A percentile compares a stretch with the other conserved stretches of the same genome.
Conservation (phyloP, 345 rosid species). For the Gossypium herbaceum region DNA sequence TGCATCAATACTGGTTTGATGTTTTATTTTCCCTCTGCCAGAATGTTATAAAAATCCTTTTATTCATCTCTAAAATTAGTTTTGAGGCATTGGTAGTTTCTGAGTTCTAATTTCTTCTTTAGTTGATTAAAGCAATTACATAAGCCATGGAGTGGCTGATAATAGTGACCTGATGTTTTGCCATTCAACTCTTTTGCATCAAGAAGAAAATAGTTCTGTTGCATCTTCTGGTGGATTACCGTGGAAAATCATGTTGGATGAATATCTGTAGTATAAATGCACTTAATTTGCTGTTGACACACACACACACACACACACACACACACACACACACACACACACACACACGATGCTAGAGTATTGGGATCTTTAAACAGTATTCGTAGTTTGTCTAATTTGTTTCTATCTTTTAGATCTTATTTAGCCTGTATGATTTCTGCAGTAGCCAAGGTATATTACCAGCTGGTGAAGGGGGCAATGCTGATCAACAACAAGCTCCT, state of each 20-base stretch:
- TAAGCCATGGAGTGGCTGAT: background rate
- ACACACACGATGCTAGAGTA: background rate
- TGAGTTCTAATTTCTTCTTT: background rate
- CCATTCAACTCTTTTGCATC: background rate
- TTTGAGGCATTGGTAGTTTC: background rate
- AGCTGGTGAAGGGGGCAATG: conserved; percentile 32
- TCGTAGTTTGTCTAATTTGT: background rate
- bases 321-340: background rate
- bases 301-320: background rate
- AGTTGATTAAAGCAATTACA: background rate
- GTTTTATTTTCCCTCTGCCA: background rate
- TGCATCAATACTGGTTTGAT: background rate
- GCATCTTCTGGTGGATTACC: background rate
- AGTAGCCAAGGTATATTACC: conserved; percentile 41
- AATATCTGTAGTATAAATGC: background rate
- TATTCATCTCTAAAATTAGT: background rate
- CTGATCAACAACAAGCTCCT: conserved; percentile 37
- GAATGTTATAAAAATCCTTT: background rate
- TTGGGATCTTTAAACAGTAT: background rate
- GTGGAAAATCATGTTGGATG: background rate
- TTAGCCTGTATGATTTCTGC: conserved; percentile 16
- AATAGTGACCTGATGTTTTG: background rate
- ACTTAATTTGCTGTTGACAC: background rate
- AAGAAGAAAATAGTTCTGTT: background rate
- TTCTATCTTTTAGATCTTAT: background rate